Conservation (phyloP, 768 basidiomycete genomes). For the Pleurotus eryngii region DNA sequence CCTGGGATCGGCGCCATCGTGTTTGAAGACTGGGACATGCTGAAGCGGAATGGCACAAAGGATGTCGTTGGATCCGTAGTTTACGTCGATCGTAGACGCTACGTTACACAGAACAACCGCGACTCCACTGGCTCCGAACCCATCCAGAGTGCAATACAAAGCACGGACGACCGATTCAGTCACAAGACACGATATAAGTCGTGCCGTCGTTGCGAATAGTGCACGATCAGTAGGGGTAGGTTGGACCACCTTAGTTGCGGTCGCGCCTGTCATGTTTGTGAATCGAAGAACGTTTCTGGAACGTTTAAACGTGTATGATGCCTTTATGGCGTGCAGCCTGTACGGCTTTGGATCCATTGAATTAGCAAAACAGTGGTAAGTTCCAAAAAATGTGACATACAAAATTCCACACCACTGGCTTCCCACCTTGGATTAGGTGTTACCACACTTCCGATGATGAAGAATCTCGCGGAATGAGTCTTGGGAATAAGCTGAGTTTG, state of each 20-base stretch:
- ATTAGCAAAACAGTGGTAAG: background rate
- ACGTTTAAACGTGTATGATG: too few species aligned
- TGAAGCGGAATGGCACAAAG: constrained; percentile 46
- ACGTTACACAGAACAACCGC: constrained; percentile 35
- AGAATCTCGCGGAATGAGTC: background rate
- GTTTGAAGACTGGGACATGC: constrained; percentile 44
- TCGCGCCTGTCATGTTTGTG: constrained; percentile 6
- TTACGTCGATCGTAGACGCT: constrained; percentile 16
- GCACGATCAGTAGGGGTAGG: constrained; percentile 38
- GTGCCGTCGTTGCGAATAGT: constrained; percentile 43
- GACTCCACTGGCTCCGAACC: constrained; percentile 33
- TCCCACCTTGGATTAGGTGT: background rate
- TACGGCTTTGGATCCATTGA: background rate
- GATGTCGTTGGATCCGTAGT: constrained; percentile 32
- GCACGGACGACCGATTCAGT: constrained; percentile 52
- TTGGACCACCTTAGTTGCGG: constrained; percentile 21
- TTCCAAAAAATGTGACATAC: background rate
- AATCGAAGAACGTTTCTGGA: background rate
- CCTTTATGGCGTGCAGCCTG: too few species aligned
- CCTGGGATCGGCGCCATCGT: constrained; percentile 24
- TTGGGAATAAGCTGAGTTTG: background rate
- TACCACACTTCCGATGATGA: background rate
- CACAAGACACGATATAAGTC: constrained; percentile 55
- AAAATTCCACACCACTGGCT: background rate
- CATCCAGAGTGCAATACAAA: constrained; percentile 39